Evolutionary conservation across 352 stramenopile genomes (phyloP), one percentile per base, ranked within the genome.

Genomic region (Globisporangium viniferum): DNA sequence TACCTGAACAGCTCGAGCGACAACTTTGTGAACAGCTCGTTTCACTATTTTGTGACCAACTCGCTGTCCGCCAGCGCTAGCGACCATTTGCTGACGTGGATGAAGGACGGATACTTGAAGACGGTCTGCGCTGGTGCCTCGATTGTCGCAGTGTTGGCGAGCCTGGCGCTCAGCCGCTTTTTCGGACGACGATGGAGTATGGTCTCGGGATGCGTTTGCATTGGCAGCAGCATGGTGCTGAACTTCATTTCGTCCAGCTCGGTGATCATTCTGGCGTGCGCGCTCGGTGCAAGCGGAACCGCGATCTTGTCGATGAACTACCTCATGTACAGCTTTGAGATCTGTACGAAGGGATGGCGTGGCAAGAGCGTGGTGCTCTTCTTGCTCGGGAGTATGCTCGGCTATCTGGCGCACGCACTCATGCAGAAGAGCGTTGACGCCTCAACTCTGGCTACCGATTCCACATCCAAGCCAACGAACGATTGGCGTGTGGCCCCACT

Each of bases 341-440:
- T 96, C 31, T 96, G 84, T 61, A 94, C 87, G 18, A 91, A 91
- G 66, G 88, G 87, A 29, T 94, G 87, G 86, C 86, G 82, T n/a
- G 87, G 88, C 53, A 96, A 96, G 74, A 89, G 84, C 48, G 74
- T 93, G 5, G 89, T 82, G 8, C 82, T 94, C 36, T 96, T 94
- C 68, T 68, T 93, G 33, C 77, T 96, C 46, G 88, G 88, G 9
- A 87, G 73, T 3, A 84, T 88, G 70, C 69, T 92, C 22, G 88
- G 88, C 14, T 91, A 82, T 73, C 72, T 93, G 29, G 75, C 86
- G 24, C 80, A 94, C 63, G 78, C 82, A 5, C 62, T 83, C 18
- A 57, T 95, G 58, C 79, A 90, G 70, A 69, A 72, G 5, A 88
- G 80, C 27, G 72, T 82, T 24, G 90, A 92, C 65, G 59, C 57